phyloP scores from a whole-genome alignment of 2,329 filamentous ascomycete species.

The Phialophora verrucosa region DNA sequence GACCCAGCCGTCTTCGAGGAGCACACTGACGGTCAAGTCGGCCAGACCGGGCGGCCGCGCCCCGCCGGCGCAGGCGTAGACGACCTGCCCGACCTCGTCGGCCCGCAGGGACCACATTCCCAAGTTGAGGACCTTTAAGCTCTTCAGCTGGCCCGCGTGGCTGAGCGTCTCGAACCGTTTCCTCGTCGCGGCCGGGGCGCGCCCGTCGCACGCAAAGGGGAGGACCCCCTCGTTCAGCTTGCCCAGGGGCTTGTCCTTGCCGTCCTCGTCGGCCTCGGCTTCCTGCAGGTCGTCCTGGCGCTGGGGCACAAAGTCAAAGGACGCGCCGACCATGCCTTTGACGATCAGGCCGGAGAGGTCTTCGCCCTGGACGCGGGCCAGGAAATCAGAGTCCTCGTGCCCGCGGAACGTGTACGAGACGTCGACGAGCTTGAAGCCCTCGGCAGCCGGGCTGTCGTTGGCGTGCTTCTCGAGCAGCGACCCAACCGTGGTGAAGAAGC shows the following conservation, averaged over 20 bases:
- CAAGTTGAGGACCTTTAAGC: constrained; percentile 35
- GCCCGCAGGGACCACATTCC: constrained; percentile 33
- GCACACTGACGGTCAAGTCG: constrained; percentile 33
- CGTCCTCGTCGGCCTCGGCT: constrained; percentile 17
- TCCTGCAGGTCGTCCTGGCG: constrained; percentile 23
- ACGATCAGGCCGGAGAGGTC: constrained; percentile 32
- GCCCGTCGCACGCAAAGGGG: constrained; percentile 36
- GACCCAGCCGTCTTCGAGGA: constrained; percentile 36
- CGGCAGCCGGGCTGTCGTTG: constrained; percentile 3
- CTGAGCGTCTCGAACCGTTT: constrained; percentile 32
- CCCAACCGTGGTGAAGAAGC: constrained; percentile 47
- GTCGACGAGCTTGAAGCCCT: constrained; percentile 52
- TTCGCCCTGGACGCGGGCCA: constrained; percentile 46
- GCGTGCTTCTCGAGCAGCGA: constrained; percentile 36
- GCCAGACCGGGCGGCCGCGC: constrained; percentile 23
- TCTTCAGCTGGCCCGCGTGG: constrained; percentile 16
- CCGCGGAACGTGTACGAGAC: constrained; percentile 54
- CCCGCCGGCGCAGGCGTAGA: constrained; percentile 30
- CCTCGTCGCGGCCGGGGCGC: constrained; percentile 31
- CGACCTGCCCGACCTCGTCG: constrained; percentile 31
- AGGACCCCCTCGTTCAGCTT: constrained; percentile 32
- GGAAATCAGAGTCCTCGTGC: constrained; percentile 52
- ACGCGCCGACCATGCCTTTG: constrained; percentile 29
- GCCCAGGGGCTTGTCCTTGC: constrained; percentile 21
- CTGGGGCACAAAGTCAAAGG: constrained; percentile 33